phyloP scores from a whole-genome alignment of 1,139 yeast species.

The Maudiozyma humilis region DNA sequence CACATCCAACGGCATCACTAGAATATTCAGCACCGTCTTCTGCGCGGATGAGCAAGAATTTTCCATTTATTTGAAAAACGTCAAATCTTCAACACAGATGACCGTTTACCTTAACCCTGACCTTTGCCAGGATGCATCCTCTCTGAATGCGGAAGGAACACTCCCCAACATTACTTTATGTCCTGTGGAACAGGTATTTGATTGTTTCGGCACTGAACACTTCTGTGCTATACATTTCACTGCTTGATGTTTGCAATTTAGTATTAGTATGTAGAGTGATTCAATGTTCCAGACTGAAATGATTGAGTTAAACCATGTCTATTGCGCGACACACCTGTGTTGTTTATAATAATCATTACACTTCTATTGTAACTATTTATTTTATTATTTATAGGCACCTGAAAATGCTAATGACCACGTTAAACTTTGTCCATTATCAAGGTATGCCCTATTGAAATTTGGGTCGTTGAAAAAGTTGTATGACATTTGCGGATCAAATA shows the following conservation, averaged over 20 bases:
- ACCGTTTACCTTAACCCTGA: constrained; percentile 16
- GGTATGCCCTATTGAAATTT: constrained; percentile 42
- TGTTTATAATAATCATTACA: neutral
- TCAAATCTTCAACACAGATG: constrained; percentile 7
- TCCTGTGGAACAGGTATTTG: constrained; percentile 25
- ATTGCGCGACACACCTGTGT: neutral
- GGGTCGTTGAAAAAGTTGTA: constrained; percentile 58
- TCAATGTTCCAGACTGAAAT: too few relatives aligned
- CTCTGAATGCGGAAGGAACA: neutral
- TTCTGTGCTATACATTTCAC: constrained; percentile 18
- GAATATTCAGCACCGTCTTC: constrained; percentile 15
- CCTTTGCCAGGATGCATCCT: neutral
- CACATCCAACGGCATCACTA: neutral
- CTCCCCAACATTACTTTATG: neutral
- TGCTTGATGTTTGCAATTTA: too few relatives aligned
- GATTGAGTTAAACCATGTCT: too few relatives aligned
- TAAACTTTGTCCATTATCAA: constrained; percentile 83
- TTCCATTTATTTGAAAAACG: neutral
- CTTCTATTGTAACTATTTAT: neutral
- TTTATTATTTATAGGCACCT: constrained; percentile 35
- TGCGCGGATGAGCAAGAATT: constrained; percentile 10
- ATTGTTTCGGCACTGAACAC: constrained; percentile 17
- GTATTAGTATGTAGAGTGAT: too few relatives aligned
- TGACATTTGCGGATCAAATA: constrained; percentile 58
- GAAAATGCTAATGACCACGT: constrained; percentile 84